Percentiles rank a stretch among this genome's conserved stretches.
phyloP scores from a whole-genome alignment of 2,329 filamentous ascomycete genomes.

The Rasamsonia emersonii region DNA sequence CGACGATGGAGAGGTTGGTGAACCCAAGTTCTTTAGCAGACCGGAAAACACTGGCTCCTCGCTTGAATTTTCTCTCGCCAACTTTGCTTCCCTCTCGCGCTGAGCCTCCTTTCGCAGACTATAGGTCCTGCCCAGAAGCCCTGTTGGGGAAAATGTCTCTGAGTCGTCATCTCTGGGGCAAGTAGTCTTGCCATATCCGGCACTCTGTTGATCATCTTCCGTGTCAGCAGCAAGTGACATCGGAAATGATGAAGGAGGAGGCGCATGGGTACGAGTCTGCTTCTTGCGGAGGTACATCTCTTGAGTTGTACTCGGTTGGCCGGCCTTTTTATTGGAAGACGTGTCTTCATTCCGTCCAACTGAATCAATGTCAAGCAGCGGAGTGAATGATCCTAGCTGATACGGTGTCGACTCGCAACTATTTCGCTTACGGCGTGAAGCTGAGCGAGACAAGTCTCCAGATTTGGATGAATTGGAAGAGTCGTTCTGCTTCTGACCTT shows the following conservation, averaged over 20 bases:
- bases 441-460: slow-evolving; percentile 15
- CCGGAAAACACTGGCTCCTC: slow-evolving; percentile 45
- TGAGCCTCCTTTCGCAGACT: slow-evolving; percentile 31
- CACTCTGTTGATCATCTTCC: slow-evolving; percentile 4
- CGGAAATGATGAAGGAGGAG: slow-evolving; percentile 22
- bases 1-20: slow-evolving; percentile 36
- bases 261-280: slow-evolving; percentile 19
- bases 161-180: slow-evolving; percentile 12
- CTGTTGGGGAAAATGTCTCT: slow-evolving; percentile 27
- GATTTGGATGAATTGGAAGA: slow-evolving; percentile 9
- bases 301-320: slow-evolving; percentile 7
- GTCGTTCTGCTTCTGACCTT: slow-evolving; percentile 34
- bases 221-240: slow-evolving; percentile 19
- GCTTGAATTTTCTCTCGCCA: slow-evolving; percentile 19
- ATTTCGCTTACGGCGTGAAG: slow-evolving; percentile 13
- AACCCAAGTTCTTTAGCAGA: slow-evolving; percentile 44
- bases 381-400: slow-evolving; percentile 57
- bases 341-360: slow-evolving; percentile 44
- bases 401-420: slow-evolving; percentile 36
- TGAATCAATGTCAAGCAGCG: slow-evolving; percentile 55
- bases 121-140: slow-evolving; percentile 32
- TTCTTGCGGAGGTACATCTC: slow-evolving; percentile 21
- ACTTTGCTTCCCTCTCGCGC: slow-evolving; percentile 29
- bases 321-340: slow-evolving; percentile 5
- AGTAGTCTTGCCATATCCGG: slow-evolving; percentile 5